Percentiles rank a stretch among this genome's conserved stretches.
phyloP scores from a whole-genome alignment of 208 protist genomes.

The Naegleria gruberi region DNA sequence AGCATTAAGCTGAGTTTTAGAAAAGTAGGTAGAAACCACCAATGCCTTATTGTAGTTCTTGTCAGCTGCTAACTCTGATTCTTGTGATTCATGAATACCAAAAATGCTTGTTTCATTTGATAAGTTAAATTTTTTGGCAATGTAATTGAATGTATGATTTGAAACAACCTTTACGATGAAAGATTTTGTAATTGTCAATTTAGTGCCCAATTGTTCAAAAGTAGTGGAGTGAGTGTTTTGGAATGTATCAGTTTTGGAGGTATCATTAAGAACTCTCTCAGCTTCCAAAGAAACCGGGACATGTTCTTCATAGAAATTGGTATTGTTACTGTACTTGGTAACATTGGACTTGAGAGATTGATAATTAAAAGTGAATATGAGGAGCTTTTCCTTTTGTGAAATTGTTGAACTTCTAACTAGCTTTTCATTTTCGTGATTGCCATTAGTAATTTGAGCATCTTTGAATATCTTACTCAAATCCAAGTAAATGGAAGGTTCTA shows the following conservation, averaged over 20 bases:
- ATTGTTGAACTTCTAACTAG: slow-evolving; percentile 49
- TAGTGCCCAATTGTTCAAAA: neutral
- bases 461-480: slow-evolving; percentile 25
- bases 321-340: neutral
- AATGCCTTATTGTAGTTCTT: no score
- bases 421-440: slow-evolving; percentile 43
- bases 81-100: no score
- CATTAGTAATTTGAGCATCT: slow-evolving; percentile 36
- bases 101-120: neutral
- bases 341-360: slow-evolving; percentile 24
- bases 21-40: no score
- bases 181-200: neutral
- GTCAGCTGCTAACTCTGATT: no score
- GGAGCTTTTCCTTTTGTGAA: slow-evolving; percentile 49
- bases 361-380: slow-evolving; percentile 43
- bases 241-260: neutral
- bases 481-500: neutral
- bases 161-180: neutral
- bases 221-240: neutral
- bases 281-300: neutral
- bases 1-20: no score
- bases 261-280: neutral
- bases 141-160: neutral
- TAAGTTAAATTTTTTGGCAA: neutral
- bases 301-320: neutral